A percentile compares a stretch with the other conserved stretches of the same genome.
These are phyloP conservation scores for Sporothrix pseudoabietina DNA, from an alignment of 2,329 filamentous ascomycete species.

Conservation along the genomic window DNA sequence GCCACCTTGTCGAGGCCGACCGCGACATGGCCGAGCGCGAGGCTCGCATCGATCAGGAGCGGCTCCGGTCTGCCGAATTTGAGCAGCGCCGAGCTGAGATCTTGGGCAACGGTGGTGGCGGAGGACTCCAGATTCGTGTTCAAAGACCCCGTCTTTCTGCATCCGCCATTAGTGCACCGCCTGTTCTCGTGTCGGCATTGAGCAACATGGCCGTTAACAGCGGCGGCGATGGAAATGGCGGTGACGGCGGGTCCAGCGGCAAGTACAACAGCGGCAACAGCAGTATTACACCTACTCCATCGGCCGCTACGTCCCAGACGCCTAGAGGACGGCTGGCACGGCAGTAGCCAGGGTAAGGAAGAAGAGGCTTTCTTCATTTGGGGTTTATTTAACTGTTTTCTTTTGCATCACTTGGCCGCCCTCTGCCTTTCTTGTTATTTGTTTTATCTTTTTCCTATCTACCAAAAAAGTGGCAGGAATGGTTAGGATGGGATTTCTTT, in stretches of 20 bases:
- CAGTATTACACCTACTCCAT: constrained; percentile 26
- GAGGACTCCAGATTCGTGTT: not conserved
- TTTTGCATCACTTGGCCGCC: not conserved
- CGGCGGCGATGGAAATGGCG: not conserved
- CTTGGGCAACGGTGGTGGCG: constrained; percentile 11
- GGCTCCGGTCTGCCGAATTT: constrained; percentile 54
- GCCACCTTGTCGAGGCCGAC: constrained; percentile 48
- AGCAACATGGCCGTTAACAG: constrained; percentile 1
- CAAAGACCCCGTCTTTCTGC: constrained; percentile 9
- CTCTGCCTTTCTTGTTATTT: not conserved
- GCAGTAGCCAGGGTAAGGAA: not conserved
- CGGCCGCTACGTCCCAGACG: not conserved
- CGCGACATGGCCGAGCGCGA: constrained; percentile 50
- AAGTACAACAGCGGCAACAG: not conserved
- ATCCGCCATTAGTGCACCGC: constrained; percentile 6
- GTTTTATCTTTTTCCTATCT: not conserved
- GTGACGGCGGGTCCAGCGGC: not conserved
- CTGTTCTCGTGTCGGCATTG: constrained; percentile 8
- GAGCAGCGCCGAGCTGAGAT: constrained; percentile 47
- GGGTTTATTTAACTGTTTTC: not conserved
- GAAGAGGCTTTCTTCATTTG: not conserved
- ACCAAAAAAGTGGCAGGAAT: not conserved
- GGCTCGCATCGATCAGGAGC: constrained; percentile 49
- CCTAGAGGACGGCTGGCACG: not conserved
- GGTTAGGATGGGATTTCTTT: not conserved